Percentiles rank a stretch among this genome's conserved stretches.
Evolutionary conservation across 495 filamentous ascomycete species (phyloP).

Genomic region (Trichoderma orchidacearum): DNA sequence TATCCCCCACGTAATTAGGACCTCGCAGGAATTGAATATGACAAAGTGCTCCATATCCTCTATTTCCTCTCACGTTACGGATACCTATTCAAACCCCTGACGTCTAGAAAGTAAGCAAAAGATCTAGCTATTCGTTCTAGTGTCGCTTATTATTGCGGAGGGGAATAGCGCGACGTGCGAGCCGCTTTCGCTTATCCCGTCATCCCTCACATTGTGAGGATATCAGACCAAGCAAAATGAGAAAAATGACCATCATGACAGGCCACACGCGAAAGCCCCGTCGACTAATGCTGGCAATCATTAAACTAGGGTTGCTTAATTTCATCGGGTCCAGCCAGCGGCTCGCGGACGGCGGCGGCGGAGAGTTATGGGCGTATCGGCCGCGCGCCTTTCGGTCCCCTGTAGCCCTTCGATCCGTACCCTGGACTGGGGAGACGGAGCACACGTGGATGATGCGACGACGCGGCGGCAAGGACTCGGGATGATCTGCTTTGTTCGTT

Average conservation of each 20-base stretch:
- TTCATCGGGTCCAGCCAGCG: background rate
- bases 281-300: background rate
- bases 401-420: too few species aligned
- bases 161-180: background rate
- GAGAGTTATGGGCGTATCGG: background rate
- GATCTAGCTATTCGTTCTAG: background rate
- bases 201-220: background rate
- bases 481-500: too few species aligned
- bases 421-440: too few species aligned
- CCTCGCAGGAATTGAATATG: background rate
- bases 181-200: background rate
- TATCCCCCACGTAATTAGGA: too few species aligned
- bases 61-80: background rate
- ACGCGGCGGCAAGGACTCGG: too few species aligned
- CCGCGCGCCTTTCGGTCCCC: too few species aligned
- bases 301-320: background rate
- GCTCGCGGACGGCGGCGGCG: too few species aligned
- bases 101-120: background rate
- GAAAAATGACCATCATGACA: background rate
- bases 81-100: background rate
- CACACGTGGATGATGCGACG: too few species aligned
- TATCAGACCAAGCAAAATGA: background rate
- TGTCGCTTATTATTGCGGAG: background rate
- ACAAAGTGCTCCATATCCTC: background rate
- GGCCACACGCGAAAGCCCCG: background rate